Base-by-base conservation (phyloP, 2,329 filamentous ascomycete genomes). In the Colletotrichum euphorbiae region DNA sequence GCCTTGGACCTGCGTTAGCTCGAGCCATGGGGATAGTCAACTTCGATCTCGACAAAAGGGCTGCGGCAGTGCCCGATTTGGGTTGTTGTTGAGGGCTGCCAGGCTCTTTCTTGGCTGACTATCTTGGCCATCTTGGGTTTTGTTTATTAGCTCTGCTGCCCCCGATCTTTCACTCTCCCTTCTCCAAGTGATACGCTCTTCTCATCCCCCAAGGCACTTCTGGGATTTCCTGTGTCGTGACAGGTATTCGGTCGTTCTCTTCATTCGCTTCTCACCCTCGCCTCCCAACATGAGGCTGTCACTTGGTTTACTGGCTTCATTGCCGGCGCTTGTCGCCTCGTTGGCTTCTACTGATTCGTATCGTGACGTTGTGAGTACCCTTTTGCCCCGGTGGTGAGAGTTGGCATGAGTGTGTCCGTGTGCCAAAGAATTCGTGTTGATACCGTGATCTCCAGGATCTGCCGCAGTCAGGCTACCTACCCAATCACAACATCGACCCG, bases 401-500 rank as follows among this genome's bases (percentile, higher is more conserved):
- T 38, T 52, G 38, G 36, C 28, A 46, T 6, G 3, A 36, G n/a
- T 45, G 38, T 33, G 48, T 50, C 8, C 21, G 5, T 40, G 13
- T 62, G 11, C 17, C 33, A 66, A 21, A 42, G 17, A 17, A 3
- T 12, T 3, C 28, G 13, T 46, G 12, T 17, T 62, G 17, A 66
- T 15, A 15, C 19, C 3, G 17, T 11, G 19, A 9, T 50, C 8
- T 48, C 38, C 43, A 75, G 54, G 77, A 80, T 66, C 66, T 74
- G 13, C 72, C 75, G 15, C 78, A 80, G 67, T 79, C 77, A 8
- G 78, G 77, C 11, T 80, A 81, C 64, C 69, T 80, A 12, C 73
- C 76, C 9, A 80, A 81, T 62, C 80, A 83, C 71, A 81, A 81
- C 65, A 74, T 82, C 69, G 75, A 81, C 43, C 81, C 80, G n/a